These are phyloP conservation scores for Aspergillus piperis DNA, from an alignment of 2,329 filamentous ascomycete species.

Conservation along the genomic window DNA sequence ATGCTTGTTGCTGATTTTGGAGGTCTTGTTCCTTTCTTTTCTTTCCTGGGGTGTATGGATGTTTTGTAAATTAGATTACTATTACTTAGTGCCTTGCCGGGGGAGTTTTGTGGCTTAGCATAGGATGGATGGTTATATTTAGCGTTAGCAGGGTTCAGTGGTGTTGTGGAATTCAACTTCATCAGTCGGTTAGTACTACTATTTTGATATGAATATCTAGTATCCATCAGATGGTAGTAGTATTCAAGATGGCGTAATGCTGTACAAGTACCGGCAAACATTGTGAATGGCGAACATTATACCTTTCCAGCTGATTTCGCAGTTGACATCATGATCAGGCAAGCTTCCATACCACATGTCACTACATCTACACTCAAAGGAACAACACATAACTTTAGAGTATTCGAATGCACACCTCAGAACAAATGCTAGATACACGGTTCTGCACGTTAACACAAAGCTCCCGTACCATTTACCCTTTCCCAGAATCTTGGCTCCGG, in stretches of 20 bases:
- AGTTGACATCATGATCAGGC: too few relatives aligned
- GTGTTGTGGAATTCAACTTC: neutral
- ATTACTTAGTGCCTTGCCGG: neutral
- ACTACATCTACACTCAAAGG: neutral
- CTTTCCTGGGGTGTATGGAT: neutral
- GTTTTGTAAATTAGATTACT: neutral
- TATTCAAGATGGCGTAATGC: neutral
- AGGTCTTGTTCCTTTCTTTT: neutral
- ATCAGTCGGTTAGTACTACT: neutral
- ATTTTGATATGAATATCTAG: too few relatives aligned
- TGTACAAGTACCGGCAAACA: too few relatives aligned
- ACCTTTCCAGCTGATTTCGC: too few relatives aligned
- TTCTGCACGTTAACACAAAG: constrained; percentile 10
- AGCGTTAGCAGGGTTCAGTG: neutral
- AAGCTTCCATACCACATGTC: neutral
- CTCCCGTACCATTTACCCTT: constrained; percentile 1
- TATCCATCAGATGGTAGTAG: neutral
- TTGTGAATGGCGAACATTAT: too few relatives aligned
- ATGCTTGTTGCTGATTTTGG: constrained; percentile 6
- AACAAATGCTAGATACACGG: constrained; percentile 17
- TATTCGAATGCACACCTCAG: constrained; percentile 13
- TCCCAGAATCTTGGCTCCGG: neutral
- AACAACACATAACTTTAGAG: neutral
- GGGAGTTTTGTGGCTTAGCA: neutral
- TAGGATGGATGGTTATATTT: neutral